Percentiles rank a stretch among this genome's conserved stretches.
These are phyloP conservation scores for Leptoxyphium fumago DNA, from an alignment of 2,329 filamentous ascomycete genomes.

Conservation along the genomic window DNA sequence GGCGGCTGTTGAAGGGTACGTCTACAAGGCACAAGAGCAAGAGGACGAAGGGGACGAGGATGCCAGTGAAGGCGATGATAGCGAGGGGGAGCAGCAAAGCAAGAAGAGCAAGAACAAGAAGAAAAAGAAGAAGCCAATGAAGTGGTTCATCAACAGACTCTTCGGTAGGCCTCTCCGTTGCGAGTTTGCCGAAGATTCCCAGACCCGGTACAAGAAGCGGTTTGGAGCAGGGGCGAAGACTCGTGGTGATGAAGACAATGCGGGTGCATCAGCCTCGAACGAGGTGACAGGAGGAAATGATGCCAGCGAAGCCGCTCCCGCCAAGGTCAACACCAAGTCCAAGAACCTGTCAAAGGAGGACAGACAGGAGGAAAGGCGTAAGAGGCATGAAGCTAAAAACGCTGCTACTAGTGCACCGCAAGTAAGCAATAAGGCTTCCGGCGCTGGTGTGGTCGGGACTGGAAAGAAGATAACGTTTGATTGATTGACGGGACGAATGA, in stretches of 20 bases:
- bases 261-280: conserved; percentile 2
- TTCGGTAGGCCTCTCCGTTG: conserved; percentile 68
- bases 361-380: conserved; percentile 19
- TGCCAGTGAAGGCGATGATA: conserved; percentile 14
- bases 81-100: conserved; percentile 20
- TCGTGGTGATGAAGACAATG: conserved; percentile 6
- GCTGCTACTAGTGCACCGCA: conserved; percentile 30
- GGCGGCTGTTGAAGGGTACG: conserved; percentile 66
- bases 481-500: conserved; percentile 21
- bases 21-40: conserved; percentile 47
- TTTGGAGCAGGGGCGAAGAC: conserved; percentile 51
- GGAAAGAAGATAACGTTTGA: conserved; percentile 79
- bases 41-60: conserved; percentile 30
- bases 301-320: conserved; percentile 2
- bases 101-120: conserved; percentile 16
- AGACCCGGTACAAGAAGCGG: conserved; percentile 81
- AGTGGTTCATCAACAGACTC: conserved; percentile 76
- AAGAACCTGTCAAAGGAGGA: conserved; percentile 18
- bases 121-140: conserved; percentile 34
- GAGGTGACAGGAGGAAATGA: background rate
- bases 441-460: conserved; percentile 60
- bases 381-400: conserved; percentile 28
- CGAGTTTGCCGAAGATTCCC: conserved; percentile 86
- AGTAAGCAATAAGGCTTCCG: conserved; percentile 50
- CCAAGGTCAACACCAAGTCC: background rate